phyloP scores from a whole-genome alignment of 208 protist species.

The Leishmania amazonensis region DNA sequence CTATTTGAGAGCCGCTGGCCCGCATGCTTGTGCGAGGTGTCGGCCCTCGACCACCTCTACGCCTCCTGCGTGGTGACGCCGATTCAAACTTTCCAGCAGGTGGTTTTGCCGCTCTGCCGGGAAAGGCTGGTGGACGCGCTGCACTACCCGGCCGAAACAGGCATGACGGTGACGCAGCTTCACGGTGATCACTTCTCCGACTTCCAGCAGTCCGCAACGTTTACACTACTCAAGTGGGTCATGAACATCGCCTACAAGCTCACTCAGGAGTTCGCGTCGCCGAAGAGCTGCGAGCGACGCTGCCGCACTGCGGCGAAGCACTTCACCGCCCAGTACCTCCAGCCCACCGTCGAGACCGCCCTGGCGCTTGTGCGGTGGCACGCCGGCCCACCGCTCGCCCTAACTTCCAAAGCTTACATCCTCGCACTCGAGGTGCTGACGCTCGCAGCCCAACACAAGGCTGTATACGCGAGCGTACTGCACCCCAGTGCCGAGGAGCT shows the following conservation, averaged over 20 bases:
- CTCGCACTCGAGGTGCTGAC: constrained; percentile 74
- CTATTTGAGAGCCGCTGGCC: constrained; percentile 62
- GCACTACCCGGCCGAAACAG: constrained; percentile 26
- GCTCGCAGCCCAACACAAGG: constrained; percentile 43
- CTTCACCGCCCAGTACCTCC: constrained; percentile 50
- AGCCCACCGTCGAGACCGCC: constrained; percentile 41
- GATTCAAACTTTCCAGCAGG: constrained; percentile 34
- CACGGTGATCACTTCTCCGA: constrained; percentile 58
- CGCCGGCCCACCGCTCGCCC: constrained; percentile 32
- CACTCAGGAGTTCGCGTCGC: constrained; percentile 58
- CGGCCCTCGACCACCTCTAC: constrained; percentile 55
- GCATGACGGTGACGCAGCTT: constrained; percentile 34
- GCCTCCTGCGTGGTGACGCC: constrained; percentile 41
- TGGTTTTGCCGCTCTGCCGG: constrained; percentile 53
- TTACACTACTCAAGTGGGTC: constrained; percentile 70
- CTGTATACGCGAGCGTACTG: constrained; percentile 51
- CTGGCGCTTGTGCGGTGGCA: constrained; percentile 84
- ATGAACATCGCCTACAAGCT: constrained; percentile 53
- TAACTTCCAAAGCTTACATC: constrained; percentile 90
- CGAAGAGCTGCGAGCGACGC: constrained; percentile 67
- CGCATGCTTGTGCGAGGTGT: constrained; percentile 61
- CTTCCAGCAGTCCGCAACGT: constrained; percentile 66
- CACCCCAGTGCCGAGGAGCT: constrained; percentile 68
- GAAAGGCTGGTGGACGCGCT: constrained; percentile 34
- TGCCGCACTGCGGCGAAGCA: constrained; percentile 54